Evolutionary conservation across 2,329 filamentous ascomycete species (phyloP), one percentile per base, ranked within the genome.

Genomic region (Neospermospora avenae): DNA sequence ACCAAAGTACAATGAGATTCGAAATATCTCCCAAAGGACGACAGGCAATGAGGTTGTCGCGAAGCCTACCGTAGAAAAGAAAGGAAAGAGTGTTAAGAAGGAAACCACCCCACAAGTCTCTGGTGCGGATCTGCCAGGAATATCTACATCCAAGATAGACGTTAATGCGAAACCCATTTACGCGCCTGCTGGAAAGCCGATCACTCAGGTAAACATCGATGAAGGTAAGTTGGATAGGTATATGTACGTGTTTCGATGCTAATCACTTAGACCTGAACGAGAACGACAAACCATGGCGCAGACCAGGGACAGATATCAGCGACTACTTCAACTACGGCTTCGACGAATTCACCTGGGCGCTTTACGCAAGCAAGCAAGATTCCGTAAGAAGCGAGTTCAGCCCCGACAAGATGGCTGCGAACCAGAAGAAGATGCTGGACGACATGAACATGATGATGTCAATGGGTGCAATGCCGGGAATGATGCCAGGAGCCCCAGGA

Each of bases 281-380:
- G 7, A 91, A 92, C 69, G 90, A 93, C 64, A 98, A 97, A 74
- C 93, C 93, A 18, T 99, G 95, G 95, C 87, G 95, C 46, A 88
- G 93, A 65, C 95, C 95, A 0, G 95, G 95, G 49, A 93, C 93
- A 11, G 95, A 99, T 71, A 85, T 96, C 57, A 95, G 90, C 61
- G 95, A 99, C 74, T 98, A 96, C 77, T 98, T 98, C 84, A 98
- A 98, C 79, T 98, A 98, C 76, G 93, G 93, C 60, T 98, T 98
- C 72, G 93, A 98, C 76, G 93, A 98, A 75, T 98, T 97, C 75
- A 96, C 93, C 0, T 99, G 95, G 95, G 90, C 93, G 5, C 84
- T 93, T 57, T 99, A 99, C 74, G 92, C 93, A 34, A 81, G 91
- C 61, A 96, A 96, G 71, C 95, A 98, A 74, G 87, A 95, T 66